These are phyloP conservation scores for Torulaspora globosa DNA, from an alignment of 1,139 yeast genomes.

Conservation along the genomic window DNA sequence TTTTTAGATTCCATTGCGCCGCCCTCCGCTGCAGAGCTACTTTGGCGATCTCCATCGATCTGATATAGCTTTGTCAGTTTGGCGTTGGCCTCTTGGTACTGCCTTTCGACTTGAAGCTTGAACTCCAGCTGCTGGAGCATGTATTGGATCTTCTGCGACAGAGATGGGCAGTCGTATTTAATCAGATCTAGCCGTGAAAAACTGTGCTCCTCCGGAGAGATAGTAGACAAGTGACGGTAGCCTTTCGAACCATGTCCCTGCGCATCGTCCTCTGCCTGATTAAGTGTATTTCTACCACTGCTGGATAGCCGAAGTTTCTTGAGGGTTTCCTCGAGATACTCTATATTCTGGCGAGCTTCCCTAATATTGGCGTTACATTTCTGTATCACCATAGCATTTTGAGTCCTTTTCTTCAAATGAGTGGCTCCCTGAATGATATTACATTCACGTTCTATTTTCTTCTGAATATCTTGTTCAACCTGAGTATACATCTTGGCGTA, in stretches of 20 bases:
- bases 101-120: slow-evolving; percentile 88
- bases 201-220: slow-evolving; percentile 33
- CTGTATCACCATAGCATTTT: slow-evolving; percentile 78
- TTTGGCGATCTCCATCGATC: slow-evolving; percentile 84
- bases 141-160: slow-evolving; percentile 92
- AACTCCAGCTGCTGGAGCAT: slow-evolving; percentile 94
- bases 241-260: slow-evolving; percentile 15
- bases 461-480: slow-evolving; percentile 55
- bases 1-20: slow-evolving; percentile 82
- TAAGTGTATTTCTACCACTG: slow-evolving; percentile 8
- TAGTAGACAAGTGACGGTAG: slow-evolving; percentile 31
- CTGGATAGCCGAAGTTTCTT: slow-evolving; percentile 52
- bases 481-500: slow-evolving; percentile 21
- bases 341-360: slow-evolving; percentile 88
- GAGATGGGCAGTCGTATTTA: slow-evolving; percentile 88
- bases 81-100: slow-evolving; percentile 87
- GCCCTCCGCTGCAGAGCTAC: slow-evolving; percentile 83
- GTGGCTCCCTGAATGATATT: slow-evolving; percentile 87
- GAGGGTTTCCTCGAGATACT: slow-evolving; percentile 76
- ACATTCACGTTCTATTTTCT: slow-evolving; percentile 81
- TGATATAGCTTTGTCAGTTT: slow-evolving; percentile 81
- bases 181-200: slow-evolving; percentile 70
- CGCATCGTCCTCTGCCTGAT: slow-evolving; percentile 7
- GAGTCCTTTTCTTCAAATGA: slow-evolving; percentile 69
- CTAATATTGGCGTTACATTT: slow-evolving; percentile 86